Base-by-base conservation (phyloP, 2,329 filamentous ascomycete genomes). In the Ilyonectria mors-panacis region DNA sequence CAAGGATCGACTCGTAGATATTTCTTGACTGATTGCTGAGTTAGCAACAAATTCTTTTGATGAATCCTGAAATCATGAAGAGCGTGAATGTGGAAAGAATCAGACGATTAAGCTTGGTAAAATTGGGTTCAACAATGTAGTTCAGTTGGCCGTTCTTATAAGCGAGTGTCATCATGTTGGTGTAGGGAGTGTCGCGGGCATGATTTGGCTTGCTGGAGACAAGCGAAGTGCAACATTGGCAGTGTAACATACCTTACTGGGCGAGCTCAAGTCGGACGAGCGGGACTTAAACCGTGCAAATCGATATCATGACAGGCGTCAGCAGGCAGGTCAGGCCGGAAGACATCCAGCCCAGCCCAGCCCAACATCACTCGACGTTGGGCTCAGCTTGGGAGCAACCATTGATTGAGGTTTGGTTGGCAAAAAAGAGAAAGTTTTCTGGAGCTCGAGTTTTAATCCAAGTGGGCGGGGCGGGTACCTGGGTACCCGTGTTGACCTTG, bases 71-170 rank as follows among this genome's bases (percentile, higher is more conserved):
- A 64, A 65, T 65, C 23, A 65, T 72, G 71, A 21, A 55, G 19
- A 6, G 26, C 3, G 19, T n/a, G 44, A n/a, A 47, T 33, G 39
- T n/a, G 50, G 19, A 37, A 54, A 12, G 7, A 47, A 44, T 89
- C 87, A 90, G 87, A 90, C 86, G 89, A 86, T 88, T 89, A 86
- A 89, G 87, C 87, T 89, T 89, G 87, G 88, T 86, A 82, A 81
- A 81, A 85, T 83, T 81, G 82, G 72, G 75, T 76, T 89, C 87
- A 85, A 88, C 87, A 89, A 85, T 73, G 78, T 76, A 75, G 81
- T 89, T 90, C 86, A 86, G 88, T 88, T 89, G 88, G 88, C 87
- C 87, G 88, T 90, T 90, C 87, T 89, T 89, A 87, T 82, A 80
- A 87, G 82, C 77, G 73, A 82, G 67, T 82, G 81, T 90, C 87